Evolutionary conservation across 306 rosid species (phyloP).

Genomic region (Sphenostylis stenocarpa): DNA sequence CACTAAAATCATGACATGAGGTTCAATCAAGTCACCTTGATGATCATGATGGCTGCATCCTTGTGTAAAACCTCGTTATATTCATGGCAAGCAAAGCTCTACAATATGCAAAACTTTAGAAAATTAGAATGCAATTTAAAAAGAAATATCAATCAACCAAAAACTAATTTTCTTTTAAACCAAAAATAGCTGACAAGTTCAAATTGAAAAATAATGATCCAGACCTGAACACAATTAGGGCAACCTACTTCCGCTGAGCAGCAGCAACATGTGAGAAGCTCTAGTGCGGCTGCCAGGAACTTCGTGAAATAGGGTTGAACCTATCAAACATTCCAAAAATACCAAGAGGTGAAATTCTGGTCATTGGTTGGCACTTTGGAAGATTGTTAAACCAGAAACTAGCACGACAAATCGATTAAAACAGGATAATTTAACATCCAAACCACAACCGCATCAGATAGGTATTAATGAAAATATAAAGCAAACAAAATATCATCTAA

Average conservation of each 20-base stretch:
- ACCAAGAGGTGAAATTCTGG: neutral
- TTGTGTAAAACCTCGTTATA: constrained; percentile 86
- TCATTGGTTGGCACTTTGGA: neutral
- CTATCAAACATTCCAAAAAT: constrained; percentile 46
- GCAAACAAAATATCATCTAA: constrained; percentile 7
- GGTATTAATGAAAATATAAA: neutral
- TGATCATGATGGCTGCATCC: constrained; percentile 79
- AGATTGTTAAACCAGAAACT: constrained; percentile 26
- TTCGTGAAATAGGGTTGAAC: constrained; percentile 71
- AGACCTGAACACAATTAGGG: constrained; percentile 85
- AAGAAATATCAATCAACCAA: neutral
- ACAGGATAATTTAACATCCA: constrained; percentile 5
- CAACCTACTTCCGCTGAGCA: constrained; percentile 72
- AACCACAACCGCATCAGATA: neutral
- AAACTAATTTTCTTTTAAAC: neutral
- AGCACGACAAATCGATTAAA: neutral
- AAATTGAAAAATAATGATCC: neutral
- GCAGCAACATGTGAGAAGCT: constrained; percentile 72
- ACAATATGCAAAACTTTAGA: constrained; percentile 28
- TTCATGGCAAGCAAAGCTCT: constrained; percentile 79
- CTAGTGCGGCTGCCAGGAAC: constrained; percentile 72
- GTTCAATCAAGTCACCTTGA: constrained; percentile 56
- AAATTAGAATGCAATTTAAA: neutral
- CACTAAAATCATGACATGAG: constrained; percentile 20
- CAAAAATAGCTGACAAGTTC: neutral